Conservation (phyloP, 2,329 filamentous ascomycete species). For the Pyrenochaeta sp. region DNA sequence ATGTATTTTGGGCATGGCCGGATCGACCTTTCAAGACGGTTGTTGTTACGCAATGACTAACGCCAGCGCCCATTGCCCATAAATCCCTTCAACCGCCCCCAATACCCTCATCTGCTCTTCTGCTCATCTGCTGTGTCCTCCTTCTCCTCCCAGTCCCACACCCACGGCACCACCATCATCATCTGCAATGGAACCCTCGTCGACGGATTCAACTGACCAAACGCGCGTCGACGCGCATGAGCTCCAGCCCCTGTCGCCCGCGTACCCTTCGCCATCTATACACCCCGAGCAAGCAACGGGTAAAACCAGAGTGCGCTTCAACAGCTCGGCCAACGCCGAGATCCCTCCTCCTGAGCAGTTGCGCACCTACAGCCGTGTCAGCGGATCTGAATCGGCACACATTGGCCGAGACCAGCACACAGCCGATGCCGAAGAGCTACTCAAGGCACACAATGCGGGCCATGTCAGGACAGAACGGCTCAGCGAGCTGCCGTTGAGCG, state of each 20-base stretch:
- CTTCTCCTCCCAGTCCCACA: background rate
- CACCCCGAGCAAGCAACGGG: slow-evolving; percentile 22
- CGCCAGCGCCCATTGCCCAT: background rate
- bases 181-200: slow-evolving; percentile 26
- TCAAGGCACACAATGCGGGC: slow-evolving; percentile 26
- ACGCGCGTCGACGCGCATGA: slow-evolving; percentile 21
- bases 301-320: slow-evolving; percentile 36
- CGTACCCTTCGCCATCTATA: slow-evolving; percentile 14
- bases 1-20: slow-evolving; percentile 3
- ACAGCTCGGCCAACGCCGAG: slow-evolving; percentile 35
- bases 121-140: background rate
- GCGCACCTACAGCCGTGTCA: slow-evolving; percentile 20
- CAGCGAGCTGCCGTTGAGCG: slow-evolving; percentile 6
- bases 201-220: slow-evolving; percentile 19
- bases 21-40: background rate
- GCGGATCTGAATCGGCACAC: slow-evolving; percentile 22
- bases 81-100: background rate
- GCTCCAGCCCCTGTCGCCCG: slow-evolving; percentile 8
- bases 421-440: slow-evolving; percentile 33
- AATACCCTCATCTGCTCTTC: background rate
- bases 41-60: slow-evolving; percentile 1
- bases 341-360: slow-evolving; percentile 23
- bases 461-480: slow-evolving; percentile 4
- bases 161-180: background rate
- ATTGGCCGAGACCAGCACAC: slow-evolving; percentile 19